phyloP scores from a whole-genome alignment of 176 grass and related monocot species.

The Ensete glaucum region DNA sequence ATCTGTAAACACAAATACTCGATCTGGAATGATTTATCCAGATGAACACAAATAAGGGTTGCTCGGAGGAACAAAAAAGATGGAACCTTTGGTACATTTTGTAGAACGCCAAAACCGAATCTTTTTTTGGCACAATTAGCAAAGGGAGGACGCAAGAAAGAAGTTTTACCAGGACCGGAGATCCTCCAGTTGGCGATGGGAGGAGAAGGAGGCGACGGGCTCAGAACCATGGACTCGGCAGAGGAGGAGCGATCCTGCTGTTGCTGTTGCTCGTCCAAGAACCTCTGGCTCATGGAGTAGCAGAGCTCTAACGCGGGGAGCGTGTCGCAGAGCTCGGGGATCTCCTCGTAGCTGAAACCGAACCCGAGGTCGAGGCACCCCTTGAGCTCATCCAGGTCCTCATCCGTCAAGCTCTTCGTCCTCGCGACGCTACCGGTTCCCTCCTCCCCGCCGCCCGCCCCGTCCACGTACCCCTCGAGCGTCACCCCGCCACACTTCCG shows the following conservation, averaged over 20 bases:
- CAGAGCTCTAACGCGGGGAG: background rate
- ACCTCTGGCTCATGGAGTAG: conserved; percentile 1
- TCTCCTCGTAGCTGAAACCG: background rate
- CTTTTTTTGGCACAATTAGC: too few species aligned
- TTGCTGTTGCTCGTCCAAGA: background rate
- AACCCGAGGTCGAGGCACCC: background rate
- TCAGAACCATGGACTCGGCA: background rate
- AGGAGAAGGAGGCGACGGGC: background rate
- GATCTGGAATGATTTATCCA: too few species aligned
- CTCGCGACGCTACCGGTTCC: background rate
- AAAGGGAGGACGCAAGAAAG: too few species aligned
- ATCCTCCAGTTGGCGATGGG: conserved; percentile 1
- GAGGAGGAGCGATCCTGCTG: background rate
- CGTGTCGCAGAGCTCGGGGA: background rate
- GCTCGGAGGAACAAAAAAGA: too few species aligned
- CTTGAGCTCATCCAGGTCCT: background rate
- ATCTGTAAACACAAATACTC: too few species aligned
- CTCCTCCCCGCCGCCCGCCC: background rate
- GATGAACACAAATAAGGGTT: too few species aligned
- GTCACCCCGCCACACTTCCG: background rate
- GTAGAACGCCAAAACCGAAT: too few species aligned
- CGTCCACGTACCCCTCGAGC: background rate
- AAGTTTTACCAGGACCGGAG: background rate
- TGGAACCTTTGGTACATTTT: too few species aligned
- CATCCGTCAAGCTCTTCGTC: background rate